A percentile compares a stretch with the other conserved stretches of the same genome.
These are phyloP conservation scores for Rehmannia glutinosa DNA, from an alignment of 257 asterid genomes.

Conservation along the genomic window DNA sequence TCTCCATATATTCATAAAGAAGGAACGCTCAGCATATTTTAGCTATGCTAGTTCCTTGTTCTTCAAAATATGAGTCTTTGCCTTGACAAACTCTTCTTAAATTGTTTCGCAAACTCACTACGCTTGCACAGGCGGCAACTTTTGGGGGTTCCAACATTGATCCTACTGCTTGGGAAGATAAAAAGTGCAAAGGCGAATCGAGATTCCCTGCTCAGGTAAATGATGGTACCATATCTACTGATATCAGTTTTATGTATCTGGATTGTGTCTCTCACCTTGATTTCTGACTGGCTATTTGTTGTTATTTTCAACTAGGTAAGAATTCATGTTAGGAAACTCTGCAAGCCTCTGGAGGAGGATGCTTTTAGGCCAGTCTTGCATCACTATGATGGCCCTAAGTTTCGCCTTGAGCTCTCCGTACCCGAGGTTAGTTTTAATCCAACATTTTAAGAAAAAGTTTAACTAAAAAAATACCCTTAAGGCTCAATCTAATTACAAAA, in stretches of 20 bases:
- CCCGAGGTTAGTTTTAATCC: slow-evolving; percentile 67
- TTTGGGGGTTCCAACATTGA: slow-evolving; percentile 97
- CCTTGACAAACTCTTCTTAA: not conserved
- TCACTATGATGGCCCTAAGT: slow-evolving; percentile 97
- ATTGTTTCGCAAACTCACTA: not conserved
- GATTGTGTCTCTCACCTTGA: not conserved
- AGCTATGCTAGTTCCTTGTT: not conserved
- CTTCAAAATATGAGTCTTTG: not conserved
- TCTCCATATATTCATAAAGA: not conserved
- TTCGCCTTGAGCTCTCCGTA: slow-evolving; percentile 90
- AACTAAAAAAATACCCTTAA: too few species aligned
- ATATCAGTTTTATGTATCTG: not conserved
- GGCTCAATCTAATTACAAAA: too few species aligned
- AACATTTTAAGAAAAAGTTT: not conserved
- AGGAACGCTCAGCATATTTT: not conserved
- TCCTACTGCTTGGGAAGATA: slow-evolving; percentile 99
- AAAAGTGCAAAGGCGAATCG: slow-evolving; percentile 95
- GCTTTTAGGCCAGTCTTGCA: slow-evolving; percentile 93
- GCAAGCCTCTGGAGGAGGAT: slow-evolving; percentile 92
- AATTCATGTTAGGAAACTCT: slow-evolving; percentile 66
- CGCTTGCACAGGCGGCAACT: slow-evolving; percentile 51
- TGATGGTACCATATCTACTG: not conserved
- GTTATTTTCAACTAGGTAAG: slow-evolving; percentile 50
- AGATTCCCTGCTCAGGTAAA: slow-evolving; percentile 97
- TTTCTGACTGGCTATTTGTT: slow-evolving; percentile 8